Evolutionary conservation across 257 asterid species (phyloP).

Genomic region (Nicotiana tabacum): DNA sequence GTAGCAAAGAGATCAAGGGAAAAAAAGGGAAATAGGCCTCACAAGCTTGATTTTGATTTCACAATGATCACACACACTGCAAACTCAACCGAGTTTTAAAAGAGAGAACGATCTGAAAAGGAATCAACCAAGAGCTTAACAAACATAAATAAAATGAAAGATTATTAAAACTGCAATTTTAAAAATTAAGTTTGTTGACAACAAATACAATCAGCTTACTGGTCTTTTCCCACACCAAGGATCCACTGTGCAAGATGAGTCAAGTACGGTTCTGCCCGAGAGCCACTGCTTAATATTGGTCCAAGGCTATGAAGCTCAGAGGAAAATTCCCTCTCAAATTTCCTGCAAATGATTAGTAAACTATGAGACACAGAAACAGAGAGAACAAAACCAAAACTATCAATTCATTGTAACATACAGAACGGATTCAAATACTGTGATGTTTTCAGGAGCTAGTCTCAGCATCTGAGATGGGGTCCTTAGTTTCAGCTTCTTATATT

Average conservation of each 20-base stretch:
- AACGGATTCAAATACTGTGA: conserved; percentile 54
- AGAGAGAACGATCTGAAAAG: neutral
- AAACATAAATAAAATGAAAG: neutral
- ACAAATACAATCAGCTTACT: conserved; percentile 19
- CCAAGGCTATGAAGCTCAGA: conserved; percentile 78
- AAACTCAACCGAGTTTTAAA: neutral
- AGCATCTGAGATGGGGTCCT: conserved; percentile 51
- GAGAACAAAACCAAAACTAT: neutral
- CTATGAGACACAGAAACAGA: conserved; percentile 4
- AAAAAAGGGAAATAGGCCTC: neutral
- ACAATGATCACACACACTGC: neutral
- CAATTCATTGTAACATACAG: conserved; percentile 42
- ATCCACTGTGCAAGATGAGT: conserved; percentile 98
- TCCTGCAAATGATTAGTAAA: conserved; percentile 41
- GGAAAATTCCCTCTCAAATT: conserved; percentile 75
- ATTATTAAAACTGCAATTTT: neutral
- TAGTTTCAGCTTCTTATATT: conserved; percentile 58
- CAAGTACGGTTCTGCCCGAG: conserved; percentile 83
- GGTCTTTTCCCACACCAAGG: conserved; percentile 87
- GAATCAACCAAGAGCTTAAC: neutral
- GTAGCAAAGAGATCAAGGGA: neutral
- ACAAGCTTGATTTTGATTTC: neutral
- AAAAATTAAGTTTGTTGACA: neutral
- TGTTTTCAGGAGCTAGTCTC: conserved; percentile 58
- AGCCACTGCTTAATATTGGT: conserved; percentile 85